Conservation (phyloP, 306 rosid genomes). For the Dalbergia oliveri region DNA sequence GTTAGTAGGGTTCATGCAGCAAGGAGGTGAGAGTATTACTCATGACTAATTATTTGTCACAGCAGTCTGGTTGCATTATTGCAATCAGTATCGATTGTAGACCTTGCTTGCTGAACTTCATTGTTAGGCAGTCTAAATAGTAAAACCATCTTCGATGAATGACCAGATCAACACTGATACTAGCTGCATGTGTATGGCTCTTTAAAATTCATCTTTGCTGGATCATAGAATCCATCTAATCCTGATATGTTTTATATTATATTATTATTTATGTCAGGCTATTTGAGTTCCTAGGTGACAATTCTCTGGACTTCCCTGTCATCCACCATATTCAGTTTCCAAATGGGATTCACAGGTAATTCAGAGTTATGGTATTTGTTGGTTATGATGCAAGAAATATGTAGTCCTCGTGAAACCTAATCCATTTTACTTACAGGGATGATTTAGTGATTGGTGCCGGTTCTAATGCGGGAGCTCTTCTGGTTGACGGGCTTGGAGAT, state of each 20-base stretch:
- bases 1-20: conserved; percentile 94
- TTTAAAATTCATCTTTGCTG: background rate
- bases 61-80: background rate
- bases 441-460: conserved; percentile 96
- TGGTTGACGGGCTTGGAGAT: conserved; percentile 98
- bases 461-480: conserved; percentile 86
- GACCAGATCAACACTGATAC: conserved; percentile 27
- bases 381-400: conserved; percentile 23
- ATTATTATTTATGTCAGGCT: conserved; percentile 57
- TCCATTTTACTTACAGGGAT: conserved; percentile 66
- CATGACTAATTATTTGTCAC: background rate
- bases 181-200: background rate
- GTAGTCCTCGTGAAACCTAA: conserved; percentile 30
- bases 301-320: conserved; percentile 79
- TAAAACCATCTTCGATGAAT: conserved; percentile 13
- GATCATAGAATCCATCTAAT: conserved; percentile 31
- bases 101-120: conserved; percentile 3
- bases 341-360: conserved; percentile 83
- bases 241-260: background rate
- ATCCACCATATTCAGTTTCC: conserved; percentile 95
- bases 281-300: conserved; percentile 83
- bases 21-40: conserved; percentile 70
- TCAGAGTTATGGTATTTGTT: conserved; percentile 16
- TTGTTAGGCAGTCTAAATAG: conserved; percentile 2
- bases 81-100: conserved; percentile 7